Percentiles rank a stretch among this genome's conserved stretches.
Conservation (phyloP, 257 asterid species). For the Solanum appendiculatum region DNA sequence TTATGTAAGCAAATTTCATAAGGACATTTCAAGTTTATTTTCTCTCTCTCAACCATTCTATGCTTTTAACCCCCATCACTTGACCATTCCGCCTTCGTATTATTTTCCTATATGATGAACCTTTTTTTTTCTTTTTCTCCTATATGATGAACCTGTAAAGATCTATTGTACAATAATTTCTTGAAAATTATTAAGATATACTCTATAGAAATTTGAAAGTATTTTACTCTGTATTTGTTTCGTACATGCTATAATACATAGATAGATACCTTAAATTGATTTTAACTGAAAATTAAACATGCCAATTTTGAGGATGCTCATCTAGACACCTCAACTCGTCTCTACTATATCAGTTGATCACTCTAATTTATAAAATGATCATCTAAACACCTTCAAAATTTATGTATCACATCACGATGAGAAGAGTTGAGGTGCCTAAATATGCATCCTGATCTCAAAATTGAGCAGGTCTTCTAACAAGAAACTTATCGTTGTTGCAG, state of each 20-base stretch:
- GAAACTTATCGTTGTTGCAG: slow-evolving; percentile 22
- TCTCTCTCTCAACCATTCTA: too few relatives aligned
- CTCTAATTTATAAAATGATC: neutral
- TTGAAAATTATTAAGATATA: neutral
- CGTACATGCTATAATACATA: neutral
- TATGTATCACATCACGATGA: rapidly evolving
- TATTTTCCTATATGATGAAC: too few relatives aligned
- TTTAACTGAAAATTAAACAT: neutral
- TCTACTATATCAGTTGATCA: rapidly evolving
- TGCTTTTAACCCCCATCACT: too few relatives aligned
- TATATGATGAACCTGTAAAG: neutral
- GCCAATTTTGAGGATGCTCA: neutral
- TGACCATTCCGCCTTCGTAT: too few relatives aligned
- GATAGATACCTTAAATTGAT: rapidly evolving
- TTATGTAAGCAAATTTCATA: too few relatives aligned
- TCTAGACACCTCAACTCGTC: neutral
- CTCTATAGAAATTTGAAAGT: neutral
- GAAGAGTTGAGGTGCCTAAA: neutral
- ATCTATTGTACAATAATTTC: neutral
- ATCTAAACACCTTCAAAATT: neutral
- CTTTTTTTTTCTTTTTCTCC: too few relatives aligned
- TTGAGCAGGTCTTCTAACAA: neutral
- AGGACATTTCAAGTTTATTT: too few relatives aligned
- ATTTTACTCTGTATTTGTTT: neutral
- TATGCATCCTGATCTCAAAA: neutral